A percentile compares a stretch with the other conserved stretches of the same genome.
Evolutionary conservation across 2,329 filamentous ascomycete genomes (phyloP).

Genomic region (Hymenotorrendiella dingleyae): DNA sequence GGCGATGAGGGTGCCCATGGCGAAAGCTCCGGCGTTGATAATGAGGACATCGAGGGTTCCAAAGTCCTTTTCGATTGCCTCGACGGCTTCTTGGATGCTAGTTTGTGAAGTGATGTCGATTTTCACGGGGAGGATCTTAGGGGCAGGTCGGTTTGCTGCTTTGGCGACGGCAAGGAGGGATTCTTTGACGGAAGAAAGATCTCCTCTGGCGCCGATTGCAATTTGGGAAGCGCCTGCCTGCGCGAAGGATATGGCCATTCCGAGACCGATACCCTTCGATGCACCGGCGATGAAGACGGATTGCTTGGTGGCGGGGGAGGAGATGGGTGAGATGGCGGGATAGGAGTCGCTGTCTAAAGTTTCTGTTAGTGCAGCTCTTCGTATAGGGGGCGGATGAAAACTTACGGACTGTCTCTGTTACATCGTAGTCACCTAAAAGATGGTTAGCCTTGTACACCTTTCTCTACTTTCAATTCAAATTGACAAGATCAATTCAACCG

Average conservation of each 20-base stretch:
- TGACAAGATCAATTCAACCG: neutral
- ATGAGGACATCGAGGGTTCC: constrained; percentile 37
- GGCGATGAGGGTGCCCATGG: constrained; percentile 2
- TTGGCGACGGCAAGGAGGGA: constrained; percentile 34
- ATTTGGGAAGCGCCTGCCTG: constrained; percentile 46
- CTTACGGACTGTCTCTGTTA: constrained; percentile 25
- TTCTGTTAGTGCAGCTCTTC: too few species aligned
- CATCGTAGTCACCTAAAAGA: constrained; percentile 15
- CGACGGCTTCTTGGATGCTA: constrained; percentile 30
- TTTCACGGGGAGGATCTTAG: constrained; percentile 37
- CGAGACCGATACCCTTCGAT: constrained; percentile 47
- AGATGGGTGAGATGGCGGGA: constrained; percentile 40
- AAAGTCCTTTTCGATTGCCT: constrained; percentile 24
- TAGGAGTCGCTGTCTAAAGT: constrained; percentile 54
- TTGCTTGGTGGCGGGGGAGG: constrained; percentile 32
- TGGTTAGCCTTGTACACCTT: neutral
- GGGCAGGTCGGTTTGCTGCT: constrained; percentile 28
- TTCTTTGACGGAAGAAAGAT: constrained; percentile 27
- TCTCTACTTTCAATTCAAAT: neutral
- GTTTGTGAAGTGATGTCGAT: constrained; percentile 34
- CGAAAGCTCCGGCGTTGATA: constrained; percentile 39
- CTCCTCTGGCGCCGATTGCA: constrained; percentile 46
- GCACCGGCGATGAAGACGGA: constrained; percentile 49
- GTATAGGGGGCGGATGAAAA: too few species aligned
- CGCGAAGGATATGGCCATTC: constrained; percentile 50